Evolutionary conservation across 148 eudicot species (phyloP).

Genomic region (Dianthus caryophyllus): DNA sequence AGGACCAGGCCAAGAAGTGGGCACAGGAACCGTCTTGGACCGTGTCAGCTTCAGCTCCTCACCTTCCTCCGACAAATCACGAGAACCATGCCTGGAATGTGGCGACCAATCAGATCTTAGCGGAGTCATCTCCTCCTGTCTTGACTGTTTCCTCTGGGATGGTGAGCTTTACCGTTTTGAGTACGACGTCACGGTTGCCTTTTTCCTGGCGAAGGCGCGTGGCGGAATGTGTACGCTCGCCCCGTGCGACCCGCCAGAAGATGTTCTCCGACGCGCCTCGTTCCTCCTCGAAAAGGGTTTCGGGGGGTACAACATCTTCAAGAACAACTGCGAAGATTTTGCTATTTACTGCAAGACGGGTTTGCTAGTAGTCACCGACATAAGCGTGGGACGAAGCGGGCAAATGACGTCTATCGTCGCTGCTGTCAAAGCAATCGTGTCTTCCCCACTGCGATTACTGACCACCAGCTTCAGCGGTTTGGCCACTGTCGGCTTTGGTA

Average conservation of each 20-base stretch:
- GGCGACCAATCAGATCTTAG: conserved; percentile 57
- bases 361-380: conserved; percentile 49
- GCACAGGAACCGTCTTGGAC: conserved; percentile 82
- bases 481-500: conserved; percentile 55
- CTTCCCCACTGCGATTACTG: conserved; percentile 70
- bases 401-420: conserved; percentile 70
- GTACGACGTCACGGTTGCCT: conserved; percentile 45
- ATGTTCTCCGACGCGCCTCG: conserved; percentile 63
- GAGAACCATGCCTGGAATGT: conserved; percentile 56
- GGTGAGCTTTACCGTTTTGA: conserved; percentile 60
- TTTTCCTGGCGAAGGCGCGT: conserved; percentile 77
- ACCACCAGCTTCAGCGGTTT: conserved; percentile 54
- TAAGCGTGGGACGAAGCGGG: conserved; percentile 84
- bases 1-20: conserved; percentile 75
- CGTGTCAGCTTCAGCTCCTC: conserved; percentile 63
- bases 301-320: conserved; percentile 69
- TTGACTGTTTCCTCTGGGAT: conserved; percentile 73
- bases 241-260: conserved; percentile 58
- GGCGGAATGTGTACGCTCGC: conserved; percentile 93
- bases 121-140: conserved; percentile 82
- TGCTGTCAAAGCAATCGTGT: conserved; percentile 54
- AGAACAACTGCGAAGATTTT: conserved; percentile 92
- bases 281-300: conserved; percentile 71
- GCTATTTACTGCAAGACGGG: conserved; percentile 89
- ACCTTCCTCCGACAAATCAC: conserved; percentile 33